Conservation (phyloP, 2,329 filamentous ascomycete genomes). For the Aureobasidium sp. region DNA sequence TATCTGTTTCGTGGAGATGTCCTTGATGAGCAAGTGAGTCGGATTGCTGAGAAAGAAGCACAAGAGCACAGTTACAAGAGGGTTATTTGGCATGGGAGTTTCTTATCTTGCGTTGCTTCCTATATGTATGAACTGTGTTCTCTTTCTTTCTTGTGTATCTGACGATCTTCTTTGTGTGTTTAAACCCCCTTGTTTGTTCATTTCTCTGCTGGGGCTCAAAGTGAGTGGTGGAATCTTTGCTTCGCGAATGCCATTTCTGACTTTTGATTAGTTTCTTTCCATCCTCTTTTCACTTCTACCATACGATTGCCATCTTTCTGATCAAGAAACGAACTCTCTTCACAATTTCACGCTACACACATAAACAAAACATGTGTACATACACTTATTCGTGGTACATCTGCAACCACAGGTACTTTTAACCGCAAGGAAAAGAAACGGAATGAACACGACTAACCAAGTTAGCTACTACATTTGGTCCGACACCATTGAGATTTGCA, state of each 20-base stretch:
- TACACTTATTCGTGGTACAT: conserved; percentile 42
- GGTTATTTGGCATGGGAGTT: neutral
- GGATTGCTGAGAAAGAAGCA: neutral
- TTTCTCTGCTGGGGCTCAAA: neutral
- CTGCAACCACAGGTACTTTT: conserved; percentile 31
- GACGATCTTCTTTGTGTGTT: neutral
- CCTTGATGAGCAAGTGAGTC: neutral
- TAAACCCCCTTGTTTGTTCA: neutral
- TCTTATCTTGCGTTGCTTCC: neutral
- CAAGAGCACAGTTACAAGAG: neutral
- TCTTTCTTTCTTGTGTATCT: neutral
- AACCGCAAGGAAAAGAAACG: too few species aligned
- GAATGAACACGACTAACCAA: too few species aligned
- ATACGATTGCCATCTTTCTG: neutral
- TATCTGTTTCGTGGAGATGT: neutral
- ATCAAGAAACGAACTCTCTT: neutral
- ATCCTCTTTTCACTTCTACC: neutral
- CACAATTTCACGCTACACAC: neutral
- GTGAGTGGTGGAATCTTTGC: neutral
- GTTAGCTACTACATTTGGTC: conserved; percentile 39
- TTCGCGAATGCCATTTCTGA: neutral
- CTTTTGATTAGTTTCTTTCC: neutral
- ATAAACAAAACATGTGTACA: conserved; percentile 32
- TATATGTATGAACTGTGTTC: neutral
- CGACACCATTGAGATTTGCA: conserved; percentile 39